phyloP scores from a whole-genome alignment of 116 monocot species.

The Cymodocea nodosa region DNA sequence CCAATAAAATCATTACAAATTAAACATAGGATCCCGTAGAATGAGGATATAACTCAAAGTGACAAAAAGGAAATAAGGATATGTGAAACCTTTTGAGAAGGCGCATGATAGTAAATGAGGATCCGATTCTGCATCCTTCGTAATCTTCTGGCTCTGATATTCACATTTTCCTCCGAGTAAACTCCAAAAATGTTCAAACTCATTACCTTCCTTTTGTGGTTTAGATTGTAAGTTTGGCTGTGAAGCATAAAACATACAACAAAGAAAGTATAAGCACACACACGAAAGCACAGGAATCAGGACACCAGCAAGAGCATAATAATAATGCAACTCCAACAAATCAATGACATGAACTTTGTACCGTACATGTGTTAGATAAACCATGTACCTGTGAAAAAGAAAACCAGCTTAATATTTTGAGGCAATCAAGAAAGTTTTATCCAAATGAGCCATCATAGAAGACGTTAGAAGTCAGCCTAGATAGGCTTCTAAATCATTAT shows the following conservation, averaged over 20 bases:
- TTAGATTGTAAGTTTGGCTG: constrained; percentile 75
- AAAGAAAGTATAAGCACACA: background rate
- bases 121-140: constrained; percentile 63
- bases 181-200: constrained; percentile 72
- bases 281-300: background rate
- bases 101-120: constrained; percentile 60
- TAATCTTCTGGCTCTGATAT: constrained; percentile 66
- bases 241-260: background rate
- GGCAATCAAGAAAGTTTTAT: no score
- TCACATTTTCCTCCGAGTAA: constrained; percentile 72
- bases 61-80: background rate
- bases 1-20: background rate
- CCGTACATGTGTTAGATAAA: no score
- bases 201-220: constrained; percentile 79
- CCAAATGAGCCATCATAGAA: no score
- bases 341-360: no score
- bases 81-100: constrained; percentile 46
- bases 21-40: background rate
- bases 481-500: no score
- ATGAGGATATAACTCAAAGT: background rate
- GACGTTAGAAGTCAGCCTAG: no score
- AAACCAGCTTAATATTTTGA: no score
- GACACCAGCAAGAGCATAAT: no score
- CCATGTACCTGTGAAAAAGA: no score
- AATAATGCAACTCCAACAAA: no score